A percentile compares a stretch with the other conserved stretches of the same genome.
Conservation (phyloP, 495 filamentous ascomycete genomes). For the Tetracladium setigerum region DNA sequence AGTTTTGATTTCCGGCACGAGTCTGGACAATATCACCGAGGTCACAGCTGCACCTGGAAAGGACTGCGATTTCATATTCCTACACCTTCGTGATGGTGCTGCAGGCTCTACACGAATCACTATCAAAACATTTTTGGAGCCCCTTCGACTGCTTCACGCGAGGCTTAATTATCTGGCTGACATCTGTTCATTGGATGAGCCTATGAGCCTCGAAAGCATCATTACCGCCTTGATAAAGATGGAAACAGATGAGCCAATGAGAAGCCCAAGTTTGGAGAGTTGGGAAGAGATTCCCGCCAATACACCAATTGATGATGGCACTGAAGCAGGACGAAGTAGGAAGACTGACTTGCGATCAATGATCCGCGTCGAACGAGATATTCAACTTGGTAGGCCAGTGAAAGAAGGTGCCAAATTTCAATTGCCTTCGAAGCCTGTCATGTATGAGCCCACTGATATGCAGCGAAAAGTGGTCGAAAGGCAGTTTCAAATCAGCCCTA, state of each 20-base stretch:
- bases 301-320: slow-evolving; percentile 54
- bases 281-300: slow-evolving; percentile 80
- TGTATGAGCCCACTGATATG: slow-evolving; percentile 78
- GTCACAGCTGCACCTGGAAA: slow-evolving; percentile 83
- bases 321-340: slow-evolving; percentile 33
- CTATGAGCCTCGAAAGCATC: slow-evolving; percentile 52
- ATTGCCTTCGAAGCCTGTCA: slow-evolving; percentile 71
- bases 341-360: slow-evolving; percentile 47
- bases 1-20: slow-evolving; percentile 69
- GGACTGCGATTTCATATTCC: slow-evolving; percentile 88
- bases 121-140: slow-evolving; percentile 88
- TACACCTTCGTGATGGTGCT: slow-evolving; percentile 61
- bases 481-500: slow-evolving; percentile 78
- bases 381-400: slow-evolving; percentile 41
- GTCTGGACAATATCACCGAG: slow-evolving; percentile 69
- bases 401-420: slow-evolving; percentile 70
- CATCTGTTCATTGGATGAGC: slow-evolving; percentile 59
- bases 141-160: slow-evolving; percentile 70
- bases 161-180: slow-evolving; percentile 78
- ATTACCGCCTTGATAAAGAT: slow-evolving; percentile 53
- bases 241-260: slow-evolving; percentile 42
- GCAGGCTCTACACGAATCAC: slow-evolving; percentile 64
- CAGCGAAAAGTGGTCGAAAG: slow-evolving; percentile 61
- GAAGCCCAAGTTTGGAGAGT: slow-evolving; percentile 74
- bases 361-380: slow-evolving; percentile 55